Evolutionary conservation across 306 rosid species (phyloP), one percentile per base, ranked within the genome.

Genomic region (Aeschynomene evenia): DNA sequence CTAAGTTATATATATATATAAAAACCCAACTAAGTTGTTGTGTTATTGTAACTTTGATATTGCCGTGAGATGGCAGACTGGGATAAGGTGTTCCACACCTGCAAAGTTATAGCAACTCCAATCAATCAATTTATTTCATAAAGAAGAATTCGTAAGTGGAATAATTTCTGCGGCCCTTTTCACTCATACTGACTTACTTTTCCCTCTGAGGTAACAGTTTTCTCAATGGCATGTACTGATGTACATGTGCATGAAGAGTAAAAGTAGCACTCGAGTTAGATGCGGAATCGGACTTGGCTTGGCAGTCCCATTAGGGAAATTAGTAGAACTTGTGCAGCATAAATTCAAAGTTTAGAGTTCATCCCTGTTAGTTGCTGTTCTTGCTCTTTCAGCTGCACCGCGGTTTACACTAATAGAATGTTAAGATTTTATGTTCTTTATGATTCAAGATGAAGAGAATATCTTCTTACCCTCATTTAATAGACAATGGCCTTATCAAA

Each of bases 11-110:
- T n/a, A n/a, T n/a, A n/a, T n/a, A 53, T 57, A 73, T 81, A 75
- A 82, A 20, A 78, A 39, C 26, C 22, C 77, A 49, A 20, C 42
- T 62, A 78, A 61, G 85, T 52, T 79, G 19, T 68, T 57, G 55
- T 92, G 77, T 58, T 77, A 55, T 20, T 74, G 73, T 56, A 68
- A n/a, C 57, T 77, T 50, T 75, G 82, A 29, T 79, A 93, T 79
- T 78, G 85, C 49, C 69, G 83, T 33, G 88, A 68, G 54, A 87
- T 68, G 7, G 70, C 83, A 28, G 88, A 64, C 51, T 87, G 91
- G 9, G 88, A 63, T 37, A 73, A 71, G 9, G 94, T 81, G 73
- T 90, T 86, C 97, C 96, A 88, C 12, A 90, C 74, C 96, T 90
- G 66, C 77, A 78, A 77, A 71, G 77, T 69, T 45, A 72, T 31